Evolutionary conservation across 108 stramenopile species (phyloP).

Genomic region (Nannochloropsis oceanica): DNA sequence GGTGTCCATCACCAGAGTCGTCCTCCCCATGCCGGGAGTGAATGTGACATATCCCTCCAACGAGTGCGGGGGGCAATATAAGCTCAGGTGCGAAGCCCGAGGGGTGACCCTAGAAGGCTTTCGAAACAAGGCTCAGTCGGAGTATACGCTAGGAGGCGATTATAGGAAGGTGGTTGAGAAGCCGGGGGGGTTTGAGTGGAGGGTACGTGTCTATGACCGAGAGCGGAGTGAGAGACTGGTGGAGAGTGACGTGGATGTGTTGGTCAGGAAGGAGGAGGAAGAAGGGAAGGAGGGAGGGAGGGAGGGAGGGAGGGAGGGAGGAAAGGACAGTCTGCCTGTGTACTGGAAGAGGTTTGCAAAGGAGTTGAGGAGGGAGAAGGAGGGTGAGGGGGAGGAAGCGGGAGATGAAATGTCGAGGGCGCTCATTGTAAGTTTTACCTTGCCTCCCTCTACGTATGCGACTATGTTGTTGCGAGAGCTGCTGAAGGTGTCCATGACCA

Average conservation of each 20-base stretch:
- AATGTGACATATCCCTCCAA: background rate
- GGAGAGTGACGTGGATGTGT: background rate
- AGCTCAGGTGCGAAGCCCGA: background rate
- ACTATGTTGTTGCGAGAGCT: background rate
- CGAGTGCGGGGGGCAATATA: background rate
- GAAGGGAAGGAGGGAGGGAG: background rate
- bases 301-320: background rate
- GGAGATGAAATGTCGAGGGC: background rate
- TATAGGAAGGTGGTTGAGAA: background rate
- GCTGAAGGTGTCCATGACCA: background rate
- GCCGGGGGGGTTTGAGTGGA: background rate
- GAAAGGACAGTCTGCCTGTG: background rate
- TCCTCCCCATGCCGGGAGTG: background rate
- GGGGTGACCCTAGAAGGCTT: background rate
- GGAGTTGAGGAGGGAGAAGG: background rate
- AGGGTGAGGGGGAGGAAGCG: background rate
- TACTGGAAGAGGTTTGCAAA: background rate
- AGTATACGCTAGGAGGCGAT: background rate
- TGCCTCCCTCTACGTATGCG: background rate
- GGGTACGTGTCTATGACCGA: background rate
- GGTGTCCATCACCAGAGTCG: background rate
- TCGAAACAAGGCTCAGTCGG: background rate
- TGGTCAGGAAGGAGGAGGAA: background rate
- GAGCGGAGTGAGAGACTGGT: background rate
- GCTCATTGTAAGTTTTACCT: background rate